Percentiles rank a stretch among this genome's conserved stretches.
Conservation (phyloP, 495 filamentous ascomycete species). For the Tuber umbilicatum region DNA sequence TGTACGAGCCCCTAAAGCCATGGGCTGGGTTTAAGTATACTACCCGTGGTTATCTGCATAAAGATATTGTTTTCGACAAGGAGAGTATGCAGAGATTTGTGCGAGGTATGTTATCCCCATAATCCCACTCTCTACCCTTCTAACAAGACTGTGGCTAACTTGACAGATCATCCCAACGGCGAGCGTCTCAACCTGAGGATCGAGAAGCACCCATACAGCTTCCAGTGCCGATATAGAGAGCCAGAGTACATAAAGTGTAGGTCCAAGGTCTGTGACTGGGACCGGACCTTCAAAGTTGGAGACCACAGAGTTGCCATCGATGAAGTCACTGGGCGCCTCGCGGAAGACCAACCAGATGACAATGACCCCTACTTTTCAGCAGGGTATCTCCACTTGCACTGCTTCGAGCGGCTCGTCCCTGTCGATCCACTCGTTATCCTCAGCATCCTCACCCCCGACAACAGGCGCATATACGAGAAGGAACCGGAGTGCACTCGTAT, state of each 20-base stretch:
- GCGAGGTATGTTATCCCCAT: conserved; percentile 7
- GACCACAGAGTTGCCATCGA: conserved; percentile 35
- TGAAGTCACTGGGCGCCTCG: conserved; percentile 29
- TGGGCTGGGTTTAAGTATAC: conserved; percentile 20
- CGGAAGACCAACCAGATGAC: conserved; percentile 10
- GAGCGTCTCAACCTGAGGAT: conserved; percentile 27
- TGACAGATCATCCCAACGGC: conserved; percentile 33
- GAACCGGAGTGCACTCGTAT: conserved; percentile 6
- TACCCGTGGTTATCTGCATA: conserved; percentile 18
- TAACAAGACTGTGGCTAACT: neutral
- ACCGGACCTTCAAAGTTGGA: conserved; percentile 19
- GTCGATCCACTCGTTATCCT: conserved; percentile 14
- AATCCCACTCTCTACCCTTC: neutral
- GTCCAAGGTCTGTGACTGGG: conserved; percentile 12
- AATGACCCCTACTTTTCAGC: conserved; percentile 36
- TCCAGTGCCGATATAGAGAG: conserved; percentile 20
- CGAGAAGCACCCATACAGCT: conserved; percentile 36
- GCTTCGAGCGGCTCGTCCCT: conserved; percentile 32
- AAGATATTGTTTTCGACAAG: conserved; percentile 13
- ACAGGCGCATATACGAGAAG: conserved; percentile 8
- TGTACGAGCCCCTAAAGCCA: conserved; percentile 17
- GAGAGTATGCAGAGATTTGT: conserved; percentile 17
- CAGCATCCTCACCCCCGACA: conserved; percentile 22
- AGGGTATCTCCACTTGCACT: conserved; percentile 34
- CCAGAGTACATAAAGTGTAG: conserved; percentile 25